Percentiles rank a stretch among this genome's conserved stretches.
phyloP scores from a whole-genome alignment of 106 monocot genomes.

The Dendrobium nobile region DNA sequence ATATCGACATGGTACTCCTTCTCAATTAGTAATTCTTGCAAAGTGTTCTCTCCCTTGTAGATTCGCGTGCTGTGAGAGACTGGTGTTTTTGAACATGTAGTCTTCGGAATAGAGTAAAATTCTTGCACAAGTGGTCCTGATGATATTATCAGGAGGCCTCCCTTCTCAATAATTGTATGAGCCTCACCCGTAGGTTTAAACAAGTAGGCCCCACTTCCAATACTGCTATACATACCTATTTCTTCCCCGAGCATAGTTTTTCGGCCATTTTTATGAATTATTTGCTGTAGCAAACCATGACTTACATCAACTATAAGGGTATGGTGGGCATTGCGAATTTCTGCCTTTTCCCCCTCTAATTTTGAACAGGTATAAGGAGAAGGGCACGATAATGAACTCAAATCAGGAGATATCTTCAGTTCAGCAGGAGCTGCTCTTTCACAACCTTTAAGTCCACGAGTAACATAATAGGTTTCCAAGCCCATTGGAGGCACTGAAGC shows the following conservation, averaged over 20 bases:
- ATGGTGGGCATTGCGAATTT: conserved; percentile 44
- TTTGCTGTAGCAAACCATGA: conserved; percentile 58
- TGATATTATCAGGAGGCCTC: conserved; percentile 51
- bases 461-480: conserved; percentile 77
- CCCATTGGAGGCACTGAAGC: conserved; percentile 91
- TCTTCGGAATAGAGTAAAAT: conserved; percentile 72
- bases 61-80: conserved; percentile 80
- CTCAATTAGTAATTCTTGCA: conserved; percentile 81
- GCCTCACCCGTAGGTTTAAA: conserved; percentile 89
- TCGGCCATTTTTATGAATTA: conserved; percentile 40
- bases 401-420: conserved; percentile 36
- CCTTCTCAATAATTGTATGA: conserved; percentile 41
- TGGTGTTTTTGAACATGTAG: conserved; percentile 44
- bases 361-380: conserved; percentile 73
- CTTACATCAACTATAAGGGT: conserved; percentile 61
- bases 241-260: conserved; percentile 63
- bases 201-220: conserved; percentile 84
- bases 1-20: conserved; percentile 97
- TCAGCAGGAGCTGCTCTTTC: conserved; percentile 56
- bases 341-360: conserved; percentile 33
- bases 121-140: conserved; percentile 75
- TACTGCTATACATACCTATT: conserved; percentile 73
- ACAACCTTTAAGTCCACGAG: conserved; percentile 42
- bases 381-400: conserved; percentile 41
- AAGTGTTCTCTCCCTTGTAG: conserved; percentile 48